These are phyloP conservation scores for Candida palmyrensis DNA, from an alignment of 805 yeast species.

Conservation along the genomic window DNA sequence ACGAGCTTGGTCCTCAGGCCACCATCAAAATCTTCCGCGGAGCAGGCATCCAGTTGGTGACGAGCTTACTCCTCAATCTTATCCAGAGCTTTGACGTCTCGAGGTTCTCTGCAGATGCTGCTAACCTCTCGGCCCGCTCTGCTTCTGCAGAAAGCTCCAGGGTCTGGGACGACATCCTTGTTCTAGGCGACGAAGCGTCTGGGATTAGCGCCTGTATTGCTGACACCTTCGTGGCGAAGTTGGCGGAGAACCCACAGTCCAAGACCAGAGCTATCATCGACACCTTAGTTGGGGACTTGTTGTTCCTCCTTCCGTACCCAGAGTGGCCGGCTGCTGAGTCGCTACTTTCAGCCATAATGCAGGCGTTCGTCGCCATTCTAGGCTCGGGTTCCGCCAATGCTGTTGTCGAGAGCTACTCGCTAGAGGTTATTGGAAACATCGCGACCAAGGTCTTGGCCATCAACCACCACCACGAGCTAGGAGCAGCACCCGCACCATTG, in stretches of 20 bases:
- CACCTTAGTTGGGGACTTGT: slow-evolving; percentile 51
- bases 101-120: slow-evolving; percentile 5
- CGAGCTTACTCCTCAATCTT: slow-evolving; percentile 38
- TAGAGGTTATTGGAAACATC: slow-evolving; percentile 59
- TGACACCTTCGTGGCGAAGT: slow-evolving; percentile 13
- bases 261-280: slow-evolving; percentile 41
- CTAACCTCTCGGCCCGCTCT: neutral
- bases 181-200: slow-evolving; percentile 2
- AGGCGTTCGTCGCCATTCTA: slow-evolving; percentile 37
- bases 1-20: no score
- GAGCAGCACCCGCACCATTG: no score
- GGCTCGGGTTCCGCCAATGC: slow-evolving; percentile 32
- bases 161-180: slow-evolving; percentile 1
- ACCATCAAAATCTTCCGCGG: slow-evolving; percentile 42
- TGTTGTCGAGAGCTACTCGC: slow-evolving; percentile 42
- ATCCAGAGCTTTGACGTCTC: slow-evolving; percentile 1
- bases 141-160: no score
- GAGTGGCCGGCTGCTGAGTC: slow-evolving; percentile 60
- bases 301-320: slow-evolving; percentile 44
- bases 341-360: slow-evolving; percentile 42
- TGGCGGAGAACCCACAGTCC: slow-evolving; percentile 20
- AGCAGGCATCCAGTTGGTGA: slow-evolving; percentile 42
- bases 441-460: slow-evolving; percentile 46
- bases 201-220: slow-evolving; percentile 22
- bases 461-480: slow-evolving; percentile 14